Evolutionary conservation across 352 stramenopile species (phyloP), one percentile per base, ranked within the genome.

Genomic region (Phytopythium vexans): DNA sequence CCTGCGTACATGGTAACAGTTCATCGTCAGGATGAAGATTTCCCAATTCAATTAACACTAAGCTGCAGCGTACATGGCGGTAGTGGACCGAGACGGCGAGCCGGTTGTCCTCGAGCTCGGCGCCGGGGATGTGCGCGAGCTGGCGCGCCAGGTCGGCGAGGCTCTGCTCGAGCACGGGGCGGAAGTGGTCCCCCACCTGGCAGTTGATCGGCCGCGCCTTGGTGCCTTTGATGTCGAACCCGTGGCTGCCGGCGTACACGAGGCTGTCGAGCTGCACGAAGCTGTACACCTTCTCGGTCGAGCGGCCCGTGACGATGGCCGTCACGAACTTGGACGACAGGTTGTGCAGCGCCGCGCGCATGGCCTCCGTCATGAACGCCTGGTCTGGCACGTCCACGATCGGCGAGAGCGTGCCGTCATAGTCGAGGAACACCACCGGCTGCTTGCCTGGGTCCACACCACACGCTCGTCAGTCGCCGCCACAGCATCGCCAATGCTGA

Each of bases 71-170:
- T 55, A 84, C 76, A 43, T 87, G 73, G 46, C 80, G 74, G 61
- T 94, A 94, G 59, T 92, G 84, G 11, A 92, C 67, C 41, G 80
- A 92, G 15, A 92, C 72, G 9, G 76, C 76, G 14, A 92, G 75
- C 11, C 77, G 58, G 56, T 92, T 94, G 68, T 93, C 82, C 59
- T 94, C 84, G 27, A 92, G 70, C 62, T 86, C 70, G 1, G 73
- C 73, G 14, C 77, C 76, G 5, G 65, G 42, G 35, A 87, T 80
- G 35, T 73, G 59, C 9, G 71, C 61, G 8, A 73, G 65, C 54
- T 71, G 64, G 15, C 59, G 62, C 12, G 54, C 61, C 10, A 85
- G 58, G n/a, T 72, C 57, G 32, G 40, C 43, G 32, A 80, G 46
- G 15, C 64, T 74, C 41, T 77, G 62, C 58, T 82, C 64, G 16